phyloP scores from a whole-genome alignment of 352 stramenopile genomes.

The Saprolegnia diclina region DNA sequence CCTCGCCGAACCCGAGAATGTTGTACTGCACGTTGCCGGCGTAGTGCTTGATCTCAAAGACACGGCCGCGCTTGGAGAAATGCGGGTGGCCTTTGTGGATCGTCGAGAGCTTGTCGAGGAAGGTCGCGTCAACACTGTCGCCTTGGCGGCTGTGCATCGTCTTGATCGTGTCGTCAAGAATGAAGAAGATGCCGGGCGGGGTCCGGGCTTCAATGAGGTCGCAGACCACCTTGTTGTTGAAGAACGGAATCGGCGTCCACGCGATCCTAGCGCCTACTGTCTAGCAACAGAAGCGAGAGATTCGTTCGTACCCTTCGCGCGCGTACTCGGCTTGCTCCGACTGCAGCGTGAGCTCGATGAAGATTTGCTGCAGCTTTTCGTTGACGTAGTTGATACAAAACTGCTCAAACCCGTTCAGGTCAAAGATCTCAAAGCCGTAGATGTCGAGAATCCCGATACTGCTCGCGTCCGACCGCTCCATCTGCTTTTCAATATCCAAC shows the following conservation, averaged over 20 bases:
- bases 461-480: conserved; percentile 51
- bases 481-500: conserved; percentile 77
- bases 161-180: conserved; percentile 68
- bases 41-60: conserved; percentile 81
- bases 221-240: conserved; percentile 86
- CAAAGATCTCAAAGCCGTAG: conserved; percentile 88
- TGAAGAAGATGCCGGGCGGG: conserved; percentile 71
- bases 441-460: conserved; percentile 87
- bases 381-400: conserved; percentile 90
- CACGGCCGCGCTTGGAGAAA: conserved; percentile 59
- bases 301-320: conserved; percentile 48
- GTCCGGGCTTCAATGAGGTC: conserved; percentile 84
- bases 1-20: conserved; percentile 77
- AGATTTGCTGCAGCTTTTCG: conserved; percentile 83
- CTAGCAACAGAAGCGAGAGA: too few relatives aligned
- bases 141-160: conserved; percentile 83
- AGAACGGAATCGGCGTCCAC: conserved; percentile 73
- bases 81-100: conserved; percentile 65
- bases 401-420: conserved; percentile 87
- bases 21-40: conserved; percentile 83
- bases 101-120: conserved; percentile 70
- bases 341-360: conserved; percentile 79
- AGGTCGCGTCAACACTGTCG: conserved; percentile 70
- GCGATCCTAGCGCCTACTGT: conserved; percentile 40
- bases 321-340: conserved; percentile 75